A percentile compares a stretch with the other conserved stretches of the same genome.
These are phyloP conservation scores for Antarctomyces pellizariae DNA, from an alignment of 495 filamentous ascomycete genomes.

Conservation along the genomic window DNA sequence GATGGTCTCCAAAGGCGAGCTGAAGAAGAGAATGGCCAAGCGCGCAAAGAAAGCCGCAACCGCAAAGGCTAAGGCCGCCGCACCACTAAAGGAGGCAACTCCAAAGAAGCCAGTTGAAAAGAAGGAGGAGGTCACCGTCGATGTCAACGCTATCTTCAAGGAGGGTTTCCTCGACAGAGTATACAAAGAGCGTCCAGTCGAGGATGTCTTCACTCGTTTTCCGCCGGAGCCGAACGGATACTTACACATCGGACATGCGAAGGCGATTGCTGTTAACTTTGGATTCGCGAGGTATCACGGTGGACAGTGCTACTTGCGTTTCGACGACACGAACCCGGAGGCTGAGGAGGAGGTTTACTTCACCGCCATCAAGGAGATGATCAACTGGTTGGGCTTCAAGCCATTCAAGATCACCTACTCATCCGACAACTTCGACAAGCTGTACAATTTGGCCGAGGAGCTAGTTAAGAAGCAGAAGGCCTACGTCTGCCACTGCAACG, in stretches of 20 bases:
- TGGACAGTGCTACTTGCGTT: slow-evolving; percentile 31
- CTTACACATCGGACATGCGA: slow-evolving; percentile 79
- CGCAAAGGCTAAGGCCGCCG: slow-evolving; percentile 21
- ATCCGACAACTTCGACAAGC: slow-evolving; percentile 52
- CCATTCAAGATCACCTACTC: slow-evolving; percentile 58
- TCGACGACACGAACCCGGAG: slow-evolving; percentile 65
- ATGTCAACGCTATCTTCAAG: slow-evolving; percentile 61
- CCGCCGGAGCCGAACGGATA: slow-evolving; percentile 75
- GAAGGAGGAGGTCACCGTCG: slow-evolving; percentile 21
- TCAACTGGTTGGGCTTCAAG: slow-evolving; percentile 65
- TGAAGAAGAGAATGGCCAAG: slow-evolving; percentile 41
- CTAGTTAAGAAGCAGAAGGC: slow-evolving; percentile 46
- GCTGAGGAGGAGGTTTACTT: slow-evolving; percentile 65
- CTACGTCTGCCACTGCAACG: slow-evolving; percentile 41
- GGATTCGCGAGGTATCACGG: slow-evolving; percentile 76
- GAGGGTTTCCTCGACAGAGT: slow-evolving; percentile 63
- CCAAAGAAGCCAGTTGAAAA: slow-evolving; percentile 17
- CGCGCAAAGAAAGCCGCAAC: slow-evolving; percentile 32
- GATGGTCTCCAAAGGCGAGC: slow-evolving; percentile 39
- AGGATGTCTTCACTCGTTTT: slow-evolving; percentile 55
- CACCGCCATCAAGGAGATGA: slow-evolving; percentile 50
- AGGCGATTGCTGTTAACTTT: slow-evolving; percentile 95
- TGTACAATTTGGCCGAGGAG: slow-evolving; percentile 77
- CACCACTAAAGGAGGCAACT: slow-evolving; percentile 17
- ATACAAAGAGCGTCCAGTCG: slow-evolving; percentile 48